Percentiles rank a stretch among this genome's conserved stretches.
phyloP scores from a whole-genome alignment of 208 protist species.

The Wallacemonas sp. region DNA sequence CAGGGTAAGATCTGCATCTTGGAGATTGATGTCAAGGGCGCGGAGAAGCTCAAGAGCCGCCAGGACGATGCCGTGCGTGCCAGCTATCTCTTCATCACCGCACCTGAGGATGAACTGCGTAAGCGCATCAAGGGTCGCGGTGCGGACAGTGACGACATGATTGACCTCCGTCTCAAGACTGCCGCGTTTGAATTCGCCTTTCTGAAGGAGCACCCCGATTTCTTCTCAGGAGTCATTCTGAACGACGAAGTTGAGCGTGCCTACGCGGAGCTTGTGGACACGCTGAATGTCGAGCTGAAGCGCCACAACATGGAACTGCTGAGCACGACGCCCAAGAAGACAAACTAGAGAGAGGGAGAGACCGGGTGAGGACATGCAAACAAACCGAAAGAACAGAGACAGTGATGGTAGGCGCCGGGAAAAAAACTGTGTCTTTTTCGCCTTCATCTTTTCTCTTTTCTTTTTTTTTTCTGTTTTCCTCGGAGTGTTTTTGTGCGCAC shows the following conservation, averaged over 20 bases:
- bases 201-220: slow-evolving; percentile 57
- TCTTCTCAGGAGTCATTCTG: slow-evolving; percentile 69
- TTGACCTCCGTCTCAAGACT: slow-evolving; percentile 75
- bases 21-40: slow-evolving; percentile 93
- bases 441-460: not conserved
- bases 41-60: slow-evolving; percentile 56
- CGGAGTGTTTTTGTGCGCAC: no score
- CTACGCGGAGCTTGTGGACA: slow-evolving; percentile 52
- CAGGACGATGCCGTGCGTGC: slow-evolving; percentile 40
- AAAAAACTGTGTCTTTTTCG: slow-evolving; percentile 12
- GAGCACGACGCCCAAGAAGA: not conserved
- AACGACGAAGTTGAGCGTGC: slow-evolving; percentile 79
- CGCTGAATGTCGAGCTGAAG: slow-evolving; percentile 55
- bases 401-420: not conserved
- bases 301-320: slow-evolving; percentile 58
- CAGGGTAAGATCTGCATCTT: slow-evolving; percentile 81
- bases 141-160: slow-evolving; percentile 68
- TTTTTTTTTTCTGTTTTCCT: no score
- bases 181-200: slow-evolving; percentile 78
- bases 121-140: slow-evolving; percentile 78
- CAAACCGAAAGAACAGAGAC: slow-evolving; percentile 11
- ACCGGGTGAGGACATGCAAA: not conserved
- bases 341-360: not conserved
- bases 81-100: slow-evolving; percentile 79
- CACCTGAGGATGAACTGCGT: slow-evolving; percentile 76